Base-by-base conservation (phyloP, 257 asterid species). In the Rauvolfia tetraphylla region DNA sequence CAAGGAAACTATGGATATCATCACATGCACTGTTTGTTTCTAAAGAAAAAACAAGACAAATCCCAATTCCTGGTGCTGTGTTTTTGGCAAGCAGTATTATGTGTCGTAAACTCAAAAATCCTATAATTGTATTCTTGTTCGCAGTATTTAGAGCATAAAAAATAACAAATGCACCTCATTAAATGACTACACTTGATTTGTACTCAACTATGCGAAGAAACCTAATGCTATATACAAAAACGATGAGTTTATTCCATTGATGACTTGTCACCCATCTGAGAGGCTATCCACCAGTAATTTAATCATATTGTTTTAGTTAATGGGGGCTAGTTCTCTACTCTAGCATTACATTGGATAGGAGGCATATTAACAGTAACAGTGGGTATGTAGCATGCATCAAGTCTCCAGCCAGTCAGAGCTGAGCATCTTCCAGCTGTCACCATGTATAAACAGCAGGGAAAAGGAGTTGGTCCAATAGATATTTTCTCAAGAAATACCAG, bases 401-500 rank as follows among this genome's bases (percentile, higher is more conserved):
- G 70, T 36, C 29, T 20, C 70, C 70, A 65, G 46, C 44, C 25
- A 14, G 23, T 31, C n/a, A 25, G 7, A 62, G 68, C 68, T n/a
- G n/a, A n/a, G 44, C 44, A 41, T 41, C 44, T 0, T 15, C 4
- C 34, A 62, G 23, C 41, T 62, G 11, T 62, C 41, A 5, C 68
- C 68, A 62, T 62, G 41, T 31, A 18, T 31, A 62, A 41, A 41
- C 44, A 4, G 0, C 8, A 15, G 3, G 23, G 23, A 15, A 5
- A 17, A 22, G 42, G 23, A 62, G 68, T 25, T 14, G 68, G 41
- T 31, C 1, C 31, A 62, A 62, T 11, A 31, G n/a, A 33, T 17
- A 34, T 17, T 62, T 62, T 23, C 5, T 5, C 33, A 49, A 22
- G 3, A 53, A 67, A 67, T 85, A 92, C 99, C 99, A 62, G 99